phyloP scores from a whole-genome alignment of 805 yeast genomes.

The Wickerhamomyces ciferrii region DNA sequence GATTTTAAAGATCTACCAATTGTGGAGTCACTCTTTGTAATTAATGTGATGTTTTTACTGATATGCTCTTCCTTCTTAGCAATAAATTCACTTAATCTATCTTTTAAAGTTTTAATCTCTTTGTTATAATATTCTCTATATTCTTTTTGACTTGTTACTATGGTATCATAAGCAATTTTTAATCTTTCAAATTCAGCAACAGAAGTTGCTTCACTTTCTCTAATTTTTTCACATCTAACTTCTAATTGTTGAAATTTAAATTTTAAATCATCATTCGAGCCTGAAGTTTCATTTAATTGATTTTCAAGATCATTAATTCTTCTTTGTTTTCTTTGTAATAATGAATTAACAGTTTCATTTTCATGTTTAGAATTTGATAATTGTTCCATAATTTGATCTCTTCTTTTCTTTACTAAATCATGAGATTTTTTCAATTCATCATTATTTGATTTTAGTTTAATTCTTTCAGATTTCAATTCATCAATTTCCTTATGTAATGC shows the following conservation, averaged over 20 bases:
- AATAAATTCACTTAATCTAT: conserved; percentile 32
- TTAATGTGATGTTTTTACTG: conserved; percentile 28
- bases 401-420: conserved; percentile 39
- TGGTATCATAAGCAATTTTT: conserved; percentile 53
- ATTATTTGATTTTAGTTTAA: conserved; percentile 35
- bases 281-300: conserved; percentile 42
- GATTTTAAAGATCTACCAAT: conserved; percentile 44
- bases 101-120: conserved; percentile 35
- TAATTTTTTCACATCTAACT: conserved; percentile 41
- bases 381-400: conserved; percentile 56
- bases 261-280: conserved; percentile 42
- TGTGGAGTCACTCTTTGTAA: conserved; percentile 42
- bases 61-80: conserved; percentile 29
- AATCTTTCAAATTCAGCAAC: conserved; percentile 50
- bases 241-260: conserved; percentile 46
- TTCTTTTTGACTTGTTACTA: conserved; percentile 45
- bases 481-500: conserved; percentile 45
- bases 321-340: conserved; percentile 66
- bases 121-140: conserved; percentile 42
- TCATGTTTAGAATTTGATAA: conserved; percentile 71
- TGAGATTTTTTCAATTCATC: conserved; percentile 52
- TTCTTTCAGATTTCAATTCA: conserved; percentile 36
- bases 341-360: conserved; percentile 65
- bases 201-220: conserved; percentile 37
- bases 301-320: conserved; percentile 62